Evolutionary conservation across 2,329 filamentous ascomycete species (phyloP).

Genomic region (Talaromyces sp.): DNA sequence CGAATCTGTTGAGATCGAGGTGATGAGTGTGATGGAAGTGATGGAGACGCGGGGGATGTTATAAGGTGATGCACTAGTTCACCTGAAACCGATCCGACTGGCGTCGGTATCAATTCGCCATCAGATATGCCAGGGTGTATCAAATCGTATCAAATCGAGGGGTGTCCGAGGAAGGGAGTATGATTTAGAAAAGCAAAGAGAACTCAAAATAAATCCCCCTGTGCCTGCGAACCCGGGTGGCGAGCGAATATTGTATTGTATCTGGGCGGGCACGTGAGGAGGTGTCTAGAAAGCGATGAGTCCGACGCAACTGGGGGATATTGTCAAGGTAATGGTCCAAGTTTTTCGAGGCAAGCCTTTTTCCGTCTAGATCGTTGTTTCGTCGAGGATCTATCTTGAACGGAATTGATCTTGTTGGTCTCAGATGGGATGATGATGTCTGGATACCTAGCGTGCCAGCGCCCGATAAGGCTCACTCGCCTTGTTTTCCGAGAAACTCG

Average conservation of each 20-base stretch:
- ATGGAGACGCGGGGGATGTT: background rate
- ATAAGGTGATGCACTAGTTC: background rate
- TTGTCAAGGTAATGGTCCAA: background rate
- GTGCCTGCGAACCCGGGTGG: background rate
- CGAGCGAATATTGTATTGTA: constrained; percentile 4
- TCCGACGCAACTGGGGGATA: background rate
- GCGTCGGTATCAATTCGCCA: background rate
- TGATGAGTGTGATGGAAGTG: background rate
- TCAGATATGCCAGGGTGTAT: constrained; percentile 3
- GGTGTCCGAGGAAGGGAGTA: background rate
- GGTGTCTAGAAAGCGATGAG: constrained; percentile 3
- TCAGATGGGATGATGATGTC: background rate
- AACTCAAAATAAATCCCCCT: background rate
- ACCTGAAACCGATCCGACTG: background rate
- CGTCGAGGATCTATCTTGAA: background rate
- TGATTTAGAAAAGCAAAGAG: background rate
- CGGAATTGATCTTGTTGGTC: background rate
- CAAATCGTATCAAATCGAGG: background rate
- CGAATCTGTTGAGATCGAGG: background rate
- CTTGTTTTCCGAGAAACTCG: background rate
- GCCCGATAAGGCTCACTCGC: constrained; percentile 1
- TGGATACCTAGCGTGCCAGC: constrained; percentile 7
- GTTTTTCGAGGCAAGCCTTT: background rate
- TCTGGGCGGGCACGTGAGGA: constrained; percentile 6
- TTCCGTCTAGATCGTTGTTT: background rate